Conservation (phyloP, 2,329 filamentous ascomycete species). For the Fusarium verrucosum region DNA sequence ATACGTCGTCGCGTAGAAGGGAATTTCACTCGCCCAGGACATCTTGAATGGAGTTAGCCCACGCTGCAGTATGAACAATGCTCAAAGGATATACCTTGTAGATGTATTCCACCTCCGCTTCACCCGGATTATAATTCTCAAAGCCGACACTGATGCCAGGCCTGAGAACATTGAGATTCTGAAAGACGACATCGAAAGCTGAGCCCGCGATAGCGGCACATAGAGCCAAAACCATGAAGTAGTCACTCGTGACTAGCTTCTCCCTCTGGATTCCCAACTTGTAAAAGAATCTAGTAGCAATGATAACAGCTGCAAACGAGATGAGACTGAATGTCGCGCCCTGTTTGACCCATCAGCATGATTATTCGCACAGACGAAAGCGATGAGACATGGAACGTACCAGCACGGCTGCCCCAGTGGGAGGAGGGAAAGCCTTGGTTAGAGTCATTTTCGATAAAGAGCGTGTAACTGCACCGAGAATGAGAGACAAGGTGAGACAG, state of each 20-base stretch:
- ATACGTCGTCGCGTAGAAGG: conserved; percentile 27
- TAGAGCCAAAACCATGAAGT: conserved; percentile 18
- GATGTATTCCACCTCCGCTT: conserved; percentile 24
- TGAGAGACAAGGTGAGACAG: conserved; percentile 16
- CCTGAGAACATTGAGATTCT: conserved; percentile 13
- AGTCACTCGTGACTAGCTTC: conserved; percentile 19
- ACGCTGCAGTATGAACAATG: accelerated
- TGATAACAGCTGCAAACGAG: conserved; percentile 3
- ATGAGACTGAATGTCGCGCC: conserved; percentile 15
- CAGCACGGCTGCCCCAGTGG: conserved; percentile 12
- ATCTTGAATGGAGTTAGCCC: conserved; percentile 7
- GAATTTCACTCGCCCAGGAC: conserved; percentile 33
- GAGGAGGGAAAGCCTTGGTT: conserved; percentile 22
- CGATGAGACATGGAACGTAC: conserved; percentile 3
- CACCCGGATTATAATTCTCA: conserved; percentile 7
- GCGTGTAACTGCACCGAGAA: conserved; percentile 4
- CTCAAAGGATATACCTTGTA: conserved; percentile 7
- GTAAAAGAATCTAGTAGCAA: conserved; percentile 17
- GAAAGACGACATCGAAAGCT: conserved; percentile 19
- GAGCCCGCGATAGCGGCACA: conserved; percentile 16
- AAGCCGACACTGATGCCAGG: conserved; percentile 25
- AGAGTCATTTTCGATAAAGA: conserved; percentile 20
- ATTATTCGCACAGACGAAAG: neutral
- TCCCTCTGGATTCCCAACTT: conserved; percentile 13
- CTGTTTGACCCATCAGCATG: neutral